Conservation (phyloP, 345 rosid species). For the Rubroshorea leprosula region DNA sequence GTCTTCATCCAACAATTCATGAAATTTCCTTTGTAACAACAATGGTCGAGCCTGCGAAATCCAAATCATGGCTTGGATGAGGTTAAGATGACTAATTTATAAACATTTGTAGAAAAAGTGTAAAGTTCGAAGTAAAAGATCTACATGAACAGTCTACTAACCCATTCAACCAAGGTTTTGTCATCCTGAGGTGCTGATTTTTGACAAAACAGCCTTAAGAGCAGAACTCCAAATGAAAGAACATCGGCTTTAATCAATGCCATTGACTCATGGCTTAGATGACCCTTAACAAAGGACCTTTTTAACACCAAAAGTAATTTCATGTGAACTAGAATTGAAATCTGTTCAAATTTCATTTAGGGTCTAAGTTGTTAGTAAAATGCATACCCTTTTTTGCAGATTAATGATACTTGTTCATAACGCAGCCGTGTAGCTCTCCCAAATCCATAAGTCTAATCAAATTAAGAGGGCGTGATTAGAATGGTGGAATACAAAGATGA, state of each 20-base stretch:
- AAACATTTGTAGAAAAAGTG: background rate
- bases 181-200: constrained; percentile 27
- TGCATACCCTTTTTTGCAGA: constrained; percentile 20
- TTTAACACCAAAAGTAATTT: constrained; percentile 2
- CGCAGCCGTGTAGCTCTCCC: constrained; percentile 30
- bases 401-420: constrained; percentile 11
- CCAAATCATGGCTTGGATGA: background rate
- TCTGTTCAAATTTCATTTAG: too few relatives aligned
- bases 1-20: constrained; percentile 31
- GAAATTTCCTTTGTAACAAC: constrained; percentile 32
- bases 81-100: background rate
- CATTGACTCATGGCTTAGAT: constrained; percentile 13
- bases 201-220: constrained; percentile 34
- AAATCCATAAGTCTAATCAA: constrained; percentile 32
- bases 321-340: background rate
- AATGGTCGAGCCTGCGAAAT: constrained; percentile 33
- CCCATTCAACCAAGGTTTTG: constrained; percentile 33
- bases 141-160: constrained; percentile 14
- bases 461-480: background rate
- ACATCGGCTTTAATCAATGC: constrained; percentile 26
- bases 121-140: too few relatives aligned
- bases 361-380: background rate
- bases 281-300: constrained; percentile 19
- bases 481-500: too few relatives aligned
- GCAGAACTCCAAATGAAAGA: constrained; percentile 32